A percentile compares a stretch with the other conserved stretches of the same genome.
phyloP scores from a whole-genome alignment of 805 yeast species.

The Blastobotrys parvus region DNA sequence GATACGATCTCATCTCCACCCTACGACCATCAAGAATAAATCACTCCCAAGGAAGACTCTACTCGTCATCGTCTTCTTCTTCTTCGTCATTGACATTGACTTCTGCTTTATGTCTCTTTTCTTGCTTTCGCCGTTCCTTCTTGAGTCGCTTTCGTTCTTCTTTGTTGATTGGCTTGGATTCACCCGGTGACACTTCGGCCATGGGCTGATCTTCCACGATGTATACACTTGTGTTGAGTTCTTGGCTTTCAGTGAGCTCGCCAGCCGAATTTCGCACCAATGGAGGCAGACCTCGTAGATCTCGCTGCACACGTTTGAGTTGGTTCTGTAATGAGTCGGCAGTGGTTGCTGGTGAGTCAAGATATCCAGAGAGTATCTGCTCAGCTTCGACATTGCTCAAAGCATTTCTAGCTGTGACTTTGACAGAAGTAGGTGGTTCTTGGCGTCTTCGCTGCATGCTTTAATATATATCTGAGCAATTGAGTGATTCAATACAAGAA shows the following conservation, averaged over 20 bases:
- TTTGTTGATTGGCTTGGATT: constrained; percentile 9
- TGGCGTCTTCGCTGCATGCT: constrained; percentile 1
- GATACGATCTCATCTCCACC: too few species aligned
- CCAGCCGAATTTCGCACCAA: constrained; percentile 6
- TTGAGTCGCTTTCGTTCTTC: constrained; percentile 18
- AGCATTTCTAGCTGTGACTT: constrained; percentile 11
- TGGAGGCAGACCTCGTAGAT: constrained; percentile 75
- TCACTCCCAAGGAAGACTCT: too few species aligned
- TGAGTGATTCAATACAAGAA: neutral
- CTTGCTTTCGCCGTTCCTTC: constrained; percentile 20
- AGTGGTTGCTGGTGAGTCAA: constrained; percentile 19
- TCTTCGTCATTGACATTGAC: neutral
- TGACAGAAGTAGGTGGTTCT: constrained; percentile 14
- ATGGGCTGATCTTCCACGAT: neutral
- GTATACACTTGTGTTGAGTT: neutral
- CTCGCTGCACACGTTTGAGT: constrained; percentile 65
- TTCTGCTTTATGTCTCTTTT: constrained; percentile 16
- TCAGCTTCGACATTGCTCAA: constrained; percentile 39
- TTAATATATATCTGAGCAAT: neutral
- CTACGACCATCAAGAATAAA: too few species aligned
- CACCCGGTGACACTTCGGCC: neutral
- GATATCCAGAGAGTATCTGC: constrained; percentile 35
- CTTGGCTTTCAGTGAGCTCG: constrained; percentile 3
- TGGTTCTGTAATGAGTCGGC: constrained; percentile 44
- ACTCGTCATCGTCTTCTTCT: too few species aligned